Evolutionary conservation across 352 stramenopile species (phyloP), one percentile per base, ranked within the genome.

Genomic region (Phytophthora cactorum): DNA sequence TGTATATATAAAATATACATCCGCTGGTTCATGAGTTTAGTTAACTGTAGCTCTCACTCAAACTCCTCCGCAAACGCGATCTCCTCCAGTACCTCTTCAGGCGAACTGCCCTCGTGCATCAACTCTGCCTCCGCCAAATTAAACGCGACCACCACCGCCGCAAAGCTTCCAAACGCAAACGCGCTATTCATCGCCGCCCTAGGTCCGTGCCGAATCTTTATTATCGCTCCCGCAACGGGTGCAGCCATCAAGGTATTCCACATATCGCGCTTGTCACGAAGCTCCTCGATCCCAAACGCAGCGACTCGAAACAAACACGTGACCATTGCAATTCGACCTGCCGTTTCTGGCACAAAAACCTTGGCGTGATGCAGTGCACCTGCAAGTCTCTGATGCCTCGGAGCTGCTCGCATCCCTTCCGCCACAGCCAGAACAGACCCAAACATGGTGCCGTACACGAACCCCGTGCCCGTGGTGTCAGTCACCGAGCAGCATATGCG

Each of bases 401-500:
- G 74, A 10, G 74, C 59, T 32, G 60, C 67, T 58, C 70, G 70
- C 53, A 75, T 58, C 8, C 77, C 70, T 57, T 81, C 65, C 8
- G 76, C 56, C 7, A 58, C 61, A 5, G 66, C 73, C 41, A 81
- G 49, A 27, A 78, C 58, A 4, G 66, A 69, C 17, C 76, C 77
- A 28, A 84, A 84, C 51, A 81, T 62, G 36, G 52, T 78, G 44
- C 77, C 77, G 43, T 84, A 84, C 2, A 82, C 47, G 46, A 84
- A 84, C 7, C 73, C 73, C 1, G 67, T 66, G 8, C 77, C 73
- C 0, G 74, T 72, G 10, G 73, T 80, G 14, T 79, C 62, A 9
- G 55, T 12, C 22, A 70, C 46, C 27, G 47, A 70, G 27, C 38
- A 54, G 38, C 22, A 39, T 34, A 59, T 46, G 10, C 55, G 46